These are phyloP conservation scores for Groenewaldozyma sp. DNA, from an alignment of 1,139 yeast species.

Conservation along the genomic window DNA sequence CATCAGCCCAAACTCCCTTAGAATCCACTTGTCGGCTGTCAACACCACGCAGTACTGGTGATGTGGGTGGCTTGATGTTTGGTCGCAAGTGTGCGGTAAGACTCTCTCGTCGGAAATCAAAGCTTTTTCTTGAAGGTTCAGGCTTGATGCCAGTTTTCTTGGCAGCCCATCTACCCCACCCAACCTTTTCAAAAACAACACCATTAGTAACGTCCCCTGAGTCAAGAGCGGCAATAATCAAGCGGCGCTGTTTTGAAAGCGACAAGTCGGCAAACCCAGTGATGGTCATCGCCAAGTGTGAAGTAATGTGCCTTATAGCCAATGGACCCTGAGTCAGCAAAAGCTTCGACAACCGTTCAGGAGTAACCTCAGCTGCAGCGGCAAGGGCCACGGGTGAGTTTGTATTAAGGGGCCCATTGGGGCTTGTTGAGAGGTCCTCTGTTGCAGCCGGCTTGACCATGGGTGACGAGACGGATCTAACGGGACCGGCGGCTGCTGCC, in stretches of 20 bases:
- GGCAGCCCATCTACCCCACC: conserved; percentile 99
- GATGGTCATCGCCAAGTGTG: conserved; percentile 65
- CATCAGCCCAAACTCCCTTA: conserved; percentile 34
- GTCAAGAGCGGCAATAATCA: conserved; percentile 85
- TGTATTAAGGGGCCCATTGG: conserved; percentile 42
- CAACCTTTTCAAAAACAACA: conserved; percentile 80
- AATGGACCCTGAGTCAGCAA: conserved; percentile 72
- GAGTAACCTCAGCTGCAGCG: conserved; percentile 80
- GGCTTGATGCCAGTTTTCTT: conserved; percentile 35
- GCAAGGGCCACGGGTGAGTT: conserved; percentile 84
- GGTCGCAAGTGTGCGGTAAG: conserved; percentile 2
- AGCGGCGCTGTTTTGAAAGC: conserved; percentile 78
- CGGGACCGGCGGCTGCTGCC: neutral
- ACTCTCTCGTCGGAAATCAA: conserved; percentile 1
- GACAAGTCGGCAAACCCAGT: conserved; percentile 74
- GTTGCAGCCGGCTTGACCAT: neutral
- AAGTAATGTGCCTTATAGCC: conserved; percentile 83
- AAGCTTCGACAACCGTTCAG: conserved; percentile 62
- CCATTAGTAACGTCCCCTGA: conserved; percentile 54
- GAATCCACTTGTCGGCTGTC: conserved; percentile 4
- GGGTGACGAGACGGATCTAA: neutral
- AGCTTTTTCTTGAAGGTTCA: neutral
- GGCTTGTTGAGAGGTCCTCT: conserved; percentile 1
- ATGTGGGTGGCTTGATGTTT: conserved; percentile 1
- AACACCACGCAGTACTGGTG: conserved; percentile 1